Base-by-base conservation (phyloP, 495 filamentous ascomycete species). In the Xylaria flabelliformis region DNA sequence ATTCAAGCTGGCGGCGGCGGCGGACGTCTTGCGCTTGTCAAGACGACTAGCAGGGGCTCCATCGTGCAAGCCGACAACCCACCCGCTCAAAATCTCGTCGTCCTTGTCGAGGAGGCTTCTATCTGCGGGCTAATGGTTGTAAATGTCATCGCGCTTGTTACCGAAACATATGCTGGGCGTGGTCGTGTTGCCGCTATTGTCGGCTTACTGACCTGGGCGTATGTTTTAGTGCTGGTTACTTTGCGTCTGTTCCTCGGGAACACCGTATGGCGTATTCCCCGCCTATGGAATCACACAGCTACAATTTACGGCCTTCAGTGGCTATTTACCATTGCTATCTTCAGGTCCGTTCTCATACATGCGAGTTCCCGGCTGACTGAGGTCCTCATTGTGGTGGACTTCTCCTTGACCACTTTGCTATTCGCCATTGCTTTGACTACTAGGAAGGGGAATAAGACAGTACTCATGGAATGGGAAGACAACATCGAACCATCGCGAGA, bases 221-320 rank as follows among this genome's bases (percentile, higher is more conserved):
- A 98, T 77, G 89, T 95, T 61, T 82, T 97, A 53, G 83, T 91
- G 36, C 87, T 99, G 71, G 90, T 90, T 7, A 86, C 89, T 36
- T 80, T 93, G 8, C 91, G 96, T 17, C 84, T 98, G 64, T 84
- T 92, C 39, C 85, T 94, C 67, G 91, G 91, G 21, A 90, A 89
- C 71, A 87, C 88, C 42, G 87, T 88, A 73, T 90, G 90, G 75
- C 83, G 86, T 46, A 87, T 94, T 32, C 91, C 92, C 19, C 86
- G 88, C 51, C 81, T 98, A 12, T 99, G 97, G 97, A 94, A 94
- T 74, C 96, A 99, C 80, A 98, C 97, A 0, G 91, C 94, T 9
- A 82, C 86, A 58, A 86, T 98, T n/a, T 99, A 99, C 79, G 85
- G 86, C 65, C 83, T 91, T 64, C 92, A 94, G 76, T 98, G 96